Conservation (phyloP, 306 rosid species). For the Citrullus amarus region DNA sequence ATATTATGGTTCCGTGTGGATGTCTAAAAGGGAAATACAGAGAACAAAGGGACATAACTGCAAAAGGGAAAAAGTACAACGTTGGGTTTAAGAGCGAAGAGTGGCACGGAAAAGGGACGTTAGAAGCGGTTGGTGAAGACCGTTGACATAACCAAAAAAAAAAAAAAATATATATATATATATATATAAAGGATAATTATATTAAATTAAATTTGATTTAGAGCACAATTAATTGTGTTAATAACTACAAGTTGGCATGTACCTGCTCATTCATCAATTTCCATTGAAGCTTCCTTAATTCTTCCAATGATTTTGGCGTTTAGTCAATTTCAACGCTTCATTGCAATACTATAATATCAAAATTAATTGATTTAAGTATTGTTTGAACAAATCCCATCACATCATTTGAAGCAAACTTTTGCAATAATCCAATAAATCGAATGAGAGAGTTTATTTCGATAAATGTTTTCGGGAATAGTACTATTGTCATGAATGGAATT, state of each 20-base stretch:
- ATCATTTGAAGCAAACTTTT: constrained; percentile 1
- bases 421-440: not conserved
- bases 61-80: not conserved
- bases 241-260: not conserved
- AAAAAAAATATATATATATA: not conserved
- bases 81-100: not conserved
- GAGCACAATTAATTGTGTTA: not conserved
- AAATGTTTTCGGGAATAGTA: not conserved
- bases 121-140: not conserved
- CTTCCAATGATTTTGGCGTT: not conserved
- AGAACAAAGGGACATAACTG: not conserved
- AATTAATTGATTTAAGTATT: not conserved
- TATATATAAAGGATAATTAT: too few relatives aligned
- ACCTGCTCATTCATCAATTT: not conserved
- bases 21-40: not conserved
- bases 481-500: not conserved
- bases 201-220: not conserved
- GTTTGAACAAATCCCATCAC: not conserved
- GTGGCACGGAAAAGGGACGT: not conserved
- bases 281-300: not conserved
- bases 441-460: not conserved
- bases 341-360: not conserved
- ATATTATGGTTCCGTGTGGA: not conserved
- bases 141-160: not conserved
- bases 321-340: not conserved